A percentile compares a stretch with the other conserved stretches of the same genome.
Evolutionary conservation across 176 grass and related monocot species (phyloP).

Genomic region (Cymbopogon citratus): DNA sequence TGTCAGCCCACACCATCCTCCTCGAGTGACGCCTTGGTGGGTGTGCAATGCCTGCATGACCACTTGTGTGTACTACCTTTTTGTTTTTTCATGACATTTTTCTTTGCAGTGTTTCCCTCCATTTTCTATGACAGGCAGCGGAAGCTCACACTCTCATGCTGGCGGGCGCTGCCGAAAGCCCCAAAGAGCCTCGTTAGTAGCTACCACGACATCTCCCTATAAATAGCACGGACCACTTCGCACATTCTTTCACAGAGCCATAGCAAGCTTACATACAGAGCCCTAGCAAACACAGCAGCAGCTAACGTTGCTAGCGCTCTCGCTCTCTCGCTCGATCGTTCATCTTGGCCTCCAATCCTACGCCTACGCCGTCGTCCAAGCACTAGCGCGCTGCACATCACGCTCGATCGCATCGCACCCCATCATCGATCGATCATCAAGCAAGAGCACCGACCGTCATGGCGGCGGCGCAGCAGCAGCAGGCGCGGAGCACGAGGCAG

Average conservation of each 20-base stretch:
- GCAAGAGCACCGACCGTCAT: not conserved
- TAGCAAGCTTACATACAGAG: not conserved
- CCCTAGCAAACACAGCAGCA: not conserved
- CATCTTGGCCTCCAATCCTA: not conserved
- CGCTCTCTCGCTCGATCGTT: not conserved
- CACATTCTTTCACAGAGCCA: not conserved
- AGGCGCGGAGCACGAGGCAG: slow-evolving; percentile 33
- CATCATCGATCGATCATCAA: not conserved
- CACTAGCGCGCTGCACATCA: not conserved
- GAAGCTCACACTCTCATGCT: slow-evolving; percentile 20
- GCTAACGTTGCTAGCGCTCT: not conserved
- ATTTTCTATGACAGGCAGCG: slow-evolving; percentile 25
- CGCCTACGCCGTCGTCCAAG: not conserved
- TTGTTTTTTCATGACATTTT: not conserved
- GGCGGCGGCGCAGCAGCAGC: slow-evolving; percentile 1
- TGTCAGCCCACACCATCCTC: not conserved
- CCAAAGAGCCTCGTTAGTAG: not conserved
- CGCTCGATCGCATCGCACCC: not conserved
- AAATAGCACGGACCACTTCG: slow-evolving; percentile 21
- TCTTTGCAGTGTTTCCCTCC: slow-evolving; percentile 25
- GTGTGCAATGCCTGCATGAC: not conserved
- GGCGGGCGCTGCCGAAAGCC: not conserved
- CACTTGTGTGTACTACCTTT: not conserved
- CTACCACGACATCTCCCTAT: slow-evolving; percentile 1
- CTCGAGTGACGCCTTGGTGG: not conserved